Evolutionary conservation across 164 flowering plant species (phyloP), one percentile per base, ranked within the genome.

Genomic region (Macadamia tetraphylla): DNA sequence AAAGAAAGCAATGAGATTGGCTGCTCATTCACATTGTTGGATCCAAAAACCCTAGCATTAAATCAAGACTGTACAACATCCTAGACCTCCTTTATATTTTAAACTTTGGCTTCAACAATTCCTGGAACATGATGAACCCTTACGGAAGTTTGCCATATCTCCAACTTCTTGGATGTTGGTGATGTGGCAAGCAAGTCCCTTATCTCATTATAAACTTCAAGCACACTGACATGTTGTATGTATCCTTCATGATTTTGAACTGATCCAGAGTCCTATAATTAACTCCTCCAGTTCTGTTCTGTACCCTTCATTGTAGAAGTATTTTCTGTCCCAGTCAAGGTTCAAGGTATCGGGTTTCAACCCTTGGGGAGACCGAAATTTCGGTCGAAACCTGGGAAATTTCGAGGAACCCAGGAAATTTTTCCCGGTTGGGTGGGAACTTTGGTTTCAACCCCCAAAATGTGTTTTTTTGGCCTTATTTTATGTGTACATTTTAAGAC

Each of bases 291-390:
- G 69, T 85, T 87, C 53, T 78, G 75, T 75, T 82, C 85, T 17
- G 84, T 83, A 9, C 98, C 98, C 79, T 92, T 96, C 96, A 92
- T 92, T 57, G 98, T 92, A 71, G 87, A 92, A 6, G 98, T 92
- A 72, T 92, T 92, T 23, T 96, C 96, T 3, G 98, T 90, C 58
- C 98, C 98, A 23, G 23, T 23, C 23, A 23, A 23, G 23, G 23
- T 23, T 23, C 23, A 23, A 23, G 23, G 23, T 23, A 23, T 23
- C 0, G 23, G 23, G 23, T 23, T 23, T 23, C 0, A 0, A 23
- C 23, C 23, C 23, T 23, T 23, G 23, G 23, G 23, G 23, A 23
- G 23, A 23, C 23, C 23, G 23, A 23, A 23, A 23, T 23, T 23
- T 23, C 23, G 23, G 23, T 23, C 23, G 23, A 23, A 23, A 23